These are phyloP conservation scores for Phytophthora hibernalis DNA, from an alignment of 352 stramenopile species.

Conservation along the genomic window DNA sequence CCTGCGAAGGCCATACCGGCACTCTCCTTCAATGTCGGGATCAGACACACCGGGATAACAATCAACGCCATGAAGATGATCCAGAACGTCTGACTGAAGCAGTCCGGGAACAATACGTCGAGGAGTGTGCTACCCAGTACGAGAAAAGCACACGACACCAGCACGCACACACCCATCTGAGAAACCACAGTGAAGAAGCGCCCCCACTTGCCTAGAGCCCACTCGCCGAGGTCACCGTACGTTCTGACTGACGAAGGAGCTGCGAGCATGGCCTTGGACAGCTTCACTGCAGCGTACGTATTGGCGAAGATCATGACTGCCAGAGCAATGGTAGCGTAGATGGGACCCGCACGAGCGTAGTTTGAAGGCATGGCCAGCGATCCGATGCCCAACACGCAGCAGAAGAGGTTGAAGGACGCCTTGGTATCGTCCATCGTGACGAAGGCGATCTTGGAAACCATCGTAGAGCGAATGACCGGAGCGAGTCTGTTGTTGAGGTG, in stretches of 20 bases:
- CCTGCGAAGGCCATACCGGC: conserved; percentile 25
- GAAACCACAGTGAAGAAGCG: conserved; percentile 28
- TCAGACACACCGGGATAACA: conserved; percentile 27
- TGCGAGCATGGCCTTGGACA: conserved; percentile 24
- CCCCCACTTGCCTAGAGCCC: conserved; percentile 23
- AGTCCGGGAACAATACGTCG: conserved; percentile 27
- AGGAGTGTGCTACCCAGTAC: conserved; percentile 23
- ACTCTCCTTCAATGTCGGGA: conserved; percentile 29
- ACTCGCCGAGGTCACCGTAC: conserved; percentile 27
- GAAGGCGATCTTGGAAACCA: conserved; percentile 2
- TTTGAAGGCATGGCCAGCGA: conserved; percentile 32
- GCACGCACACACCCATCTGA: conserved; percentile 23
- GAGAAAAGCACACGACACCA: conserved; percentile 22
- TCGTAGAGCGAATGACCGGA: background rate
- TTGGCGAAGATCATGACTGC: conserved; percentile 30
- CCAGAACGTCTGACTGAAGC: conserved; percentile 30
- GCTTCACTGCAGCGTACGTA: conserved; percentile 19
- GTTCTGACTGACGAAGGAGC: conserved; percentile 25
- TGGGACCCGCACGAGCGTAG: conserved; percentile 16
- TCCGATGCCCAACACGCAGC: conserved; percentile 24
- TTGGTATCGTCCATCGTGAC: conserved; percentile 20
- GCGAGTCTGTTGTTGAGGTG: background rate
- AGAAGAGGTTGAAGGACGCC: conserved; percentile 25
- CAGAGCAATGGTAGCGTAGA: conserved; percentile 23
- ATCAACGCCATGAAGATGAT: conserved; percentile 29